Base-by-base conservation (phyloP, 352 stramenopile species). In the Phytopythium montanum region DNA sequence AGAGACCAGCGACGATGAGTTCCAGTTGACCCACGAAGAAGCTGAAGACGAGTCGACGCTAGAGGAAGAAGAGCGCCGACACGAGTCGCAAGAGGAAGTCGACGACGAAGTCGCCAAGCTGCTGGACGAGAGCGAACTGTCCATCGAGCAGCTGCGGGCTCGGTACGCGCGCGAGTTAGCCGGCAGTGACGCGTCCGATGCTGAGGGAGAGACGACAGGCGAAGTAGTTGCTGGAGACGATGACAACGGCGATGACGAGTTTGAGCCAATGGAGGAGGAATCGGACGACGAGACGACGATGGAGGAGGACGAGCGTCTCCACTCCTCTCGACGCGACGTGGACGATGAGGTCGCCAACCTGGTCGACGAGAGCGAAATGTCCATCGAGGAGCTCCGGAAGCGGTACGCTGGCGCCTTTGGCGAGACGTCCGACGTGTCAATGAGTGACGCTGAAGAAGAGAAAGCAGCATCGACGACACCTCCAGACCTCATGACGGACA, bases 21-120 rank as follows among this genome's bases (percentile, higher is more conserved):
- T 76, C 45, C 39, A 64, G 16, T 51, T 34, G 5, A 62, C 61
- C 14, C 54, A 39, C 16, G 49, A 79, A 0, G 71, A 87, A 31
- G 59, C 58, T 16, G 92, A 98, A 44, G 79, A 98, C 56, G 94
- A 98, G 55, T 92, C 73, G 9, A 98, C 96, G 1, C 88, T 98
- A 4, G 85, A 91, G 53, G 84, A 78, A 38, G 89, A 97, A 38
- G 93, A 98, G 62, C 56, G 68, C 21, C 65, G 69, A 7, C 68
- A 81, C 19, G 46, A 70, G 39, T 75, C 69, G 3, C 64, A 57
- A n/a, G 65, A 72, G 18, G 71, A 84, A 48, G 72, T 68, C 5
- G 70, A 83, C 36, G 84, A 97, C 41, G 96, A 99, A 66, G 66
- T 99, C 9, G 73, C 67, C 3, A 57, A 92, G 29, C 64, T 99